A percentile compares a stretch with the other conserved stretches of the same genome.
Evolutionary conservation across 139 green algal genomes (phyloP).

Genomic region (Edaphochlamys debaryana): DNA sequence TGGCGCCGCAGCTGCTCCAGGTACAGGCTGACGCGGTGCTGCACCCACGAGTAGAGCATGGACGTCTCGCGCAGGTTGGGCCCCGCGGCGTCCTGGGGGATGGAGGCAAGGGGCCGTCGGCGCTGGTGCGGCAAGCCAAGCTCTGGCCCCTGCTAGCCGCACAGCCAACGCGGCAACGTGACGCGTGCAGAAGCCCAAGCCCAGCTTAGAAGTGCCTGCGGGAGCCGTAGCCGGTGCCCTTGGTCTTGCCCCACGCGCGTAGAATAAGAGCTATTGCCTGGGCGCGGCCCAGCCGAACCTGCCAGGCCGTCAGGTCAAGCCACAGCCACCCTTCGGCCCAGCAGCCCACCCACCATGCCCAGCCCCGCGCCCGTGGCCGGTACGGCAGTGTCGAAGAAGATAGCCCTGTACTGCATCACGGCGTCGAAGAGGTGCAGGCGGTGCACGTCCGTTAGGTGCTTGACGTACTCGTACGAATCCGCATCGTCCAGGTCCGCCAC

Average conservation of each 20-base stretch:
- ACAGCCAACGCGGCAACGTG: background rate
- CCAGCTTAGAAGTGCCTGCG: too few species aligned
- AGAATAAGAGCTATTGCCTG: too few species aligned
- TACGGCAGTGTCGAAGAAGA: conserved; percentile 88
- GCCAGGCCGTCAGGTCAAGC: too few species aligned
- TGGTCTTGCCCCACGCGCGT: too few species aligned
- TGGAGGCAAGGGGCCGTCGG: too few species aligned
- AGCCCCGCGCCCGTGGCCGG: background rate
- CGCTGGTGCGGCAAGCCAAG: too few species aligned
- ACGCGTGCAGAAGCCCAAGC: too few species aligned
- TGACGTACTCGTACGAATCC: conserved; percentile 86
- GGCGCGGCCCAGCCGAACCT: too few species aligned
- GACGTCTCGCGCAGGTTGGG: conserved; percentile 61
- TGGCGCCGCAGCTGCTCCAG: conserved; percentile 65
- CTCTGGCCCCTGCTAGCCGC: background rate
- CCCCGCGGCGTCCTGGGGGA: background rate
- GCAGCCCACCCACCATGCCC: background rate
- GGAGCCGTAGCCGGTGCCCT: too few species aligned
- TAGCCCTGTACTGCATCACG: conserved; percentile 97
- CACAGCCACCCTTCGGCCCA: too few species aligned
- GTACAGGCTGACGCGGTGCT: conserved; percentile 78
- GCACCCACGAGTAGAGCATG: conserved; percentile 83
- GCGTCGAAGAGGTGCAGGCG: conserved; percentile 98
- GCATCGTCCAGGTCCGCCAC: conserved; percentile 83
- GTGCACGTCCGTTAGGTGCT: conserved; percentile 94